Conservation (phyloP, 495 filamentous ascomycete genomes). For the Parachaetomium inaequale region DNA sequence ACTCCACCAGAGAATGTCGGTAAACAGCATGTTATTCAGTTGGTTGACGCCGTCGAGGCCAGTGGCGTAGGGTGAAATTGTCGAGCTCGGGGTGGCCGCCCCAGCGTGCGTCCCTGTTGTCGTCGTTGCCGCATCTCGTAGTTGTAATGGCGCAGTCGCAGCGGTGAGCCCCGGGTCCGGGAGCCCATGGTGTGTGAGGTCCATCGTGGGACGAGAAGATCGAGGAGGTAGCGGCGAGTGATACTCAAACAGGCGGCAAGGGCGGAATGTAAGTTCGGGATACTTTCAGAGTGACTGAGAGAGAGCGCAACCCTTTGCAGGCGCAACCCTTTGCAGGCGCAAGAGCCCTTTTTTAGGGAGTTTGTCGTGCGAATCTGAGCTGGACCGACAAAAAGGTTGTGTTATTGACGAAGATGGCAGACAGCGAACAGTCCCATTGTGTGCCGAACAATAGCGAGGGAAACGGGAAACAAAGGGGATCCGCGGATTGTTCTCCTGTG, state of each 20-base stretch:
- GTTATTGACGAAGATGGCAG: conserved; percentile 7
- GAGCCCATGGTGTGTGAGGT: conserved; percentile 24
- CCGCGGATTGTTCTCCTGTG: conserved; percentile 8
- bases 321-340: neutral
- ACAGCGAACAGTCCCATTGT: conserved; percentile 17
- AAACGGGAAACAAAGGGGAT: neutral
- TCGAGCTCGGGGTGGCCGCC: conserved; percentile 27
- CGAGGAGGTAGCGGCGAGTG: neutral
- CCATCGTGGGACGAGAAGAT: conserved; percentile 19
- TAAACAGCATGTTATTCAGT: conserved; percentile 45
- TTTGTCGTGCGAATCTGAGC: neutral
- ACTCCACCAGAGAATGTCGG: conserved; percentile 48
- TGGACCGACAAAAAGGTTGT: neutral
- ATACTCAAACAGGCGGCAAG: neutral
- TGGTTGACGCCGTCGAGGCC: conserved; percentile 53
- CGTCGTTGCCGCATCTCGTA: conserved; percentile 17
- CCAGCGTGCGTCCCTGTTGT: neutral
- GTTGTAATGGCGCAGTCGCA: conserved; percentile 16
- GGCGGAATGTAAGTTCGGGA: neutral
- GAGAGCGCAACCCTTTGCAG: neutral
- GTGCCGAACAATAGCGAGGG: conserved; percentile 1
- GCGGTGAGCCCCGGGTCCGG: conserved; percentile 10
- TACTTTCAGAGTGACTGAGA: neutral
- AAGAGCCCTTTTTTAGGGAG: neutral
- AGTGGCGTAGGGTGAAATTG: conserved; percentile 47